Base-by-base conservation (phyloP, 1,139 yeast species). In the Tardiomyces digboiensis region DNA sequence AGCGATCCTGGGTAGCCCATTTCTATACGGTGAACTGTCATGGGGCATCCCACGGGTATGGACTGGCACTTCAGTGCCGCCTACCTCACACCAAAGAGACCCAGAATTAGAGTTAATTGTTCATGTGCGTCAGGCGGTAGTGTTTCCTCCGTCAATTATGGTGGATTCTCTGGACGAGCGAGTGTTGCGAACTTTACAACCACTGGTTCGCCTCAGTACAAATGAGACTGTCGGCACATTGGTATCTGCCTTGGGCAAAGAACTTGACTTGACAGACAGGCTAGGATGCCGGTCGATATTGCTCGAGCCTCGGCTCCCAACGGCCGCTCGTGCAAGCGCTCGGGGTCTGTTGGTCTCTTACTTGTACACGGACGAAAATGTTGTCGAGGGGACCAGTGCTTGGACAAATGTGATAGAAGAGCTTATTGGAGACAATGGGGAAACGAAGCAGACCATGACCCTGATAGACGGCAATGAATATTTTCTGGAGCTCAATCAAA, bases 301-400 rank as follows among this genome's bases (percentile, higher is more conserved):
- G 5, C 33, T 26, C 33, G 33, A 26, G 33, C 33, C 33, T n/a
- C 33, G 33, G 33, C 16, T 16, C 33, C 16, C 33, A 8, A n/a
- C 10, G 14, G 33, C 16, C 5, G 14, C 12, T 4, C 33, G 33
- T 26, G 42, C 38, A 16, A 40, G 43, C 13, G 49, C 49, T 19
- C 43, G 50, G 14, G 58, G 56, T 2, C 42, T 54, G 10, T 41
- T 54, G 21, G 18, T 54, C 7, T 52, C 58, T 2, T 55, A 46
- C 38, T 23, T 55, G 19, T 52, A 52, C 26, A 39, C 45, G 21
- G 21, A 40, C 29, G 14, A 45, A 2, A 38, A 43, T 19, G 50
- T 48, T 14, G 52, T 37, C n/a, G 38, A n/a, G 16, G 33, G 33
- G 10, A 13, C 33, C 16, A 16, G 16, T 5, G 33, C 33, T 13